phyloP scores from a whole-genome alignment of 2,329 filamentous ascomycete genomes.

The Hypoxylon sp. region DNA sequence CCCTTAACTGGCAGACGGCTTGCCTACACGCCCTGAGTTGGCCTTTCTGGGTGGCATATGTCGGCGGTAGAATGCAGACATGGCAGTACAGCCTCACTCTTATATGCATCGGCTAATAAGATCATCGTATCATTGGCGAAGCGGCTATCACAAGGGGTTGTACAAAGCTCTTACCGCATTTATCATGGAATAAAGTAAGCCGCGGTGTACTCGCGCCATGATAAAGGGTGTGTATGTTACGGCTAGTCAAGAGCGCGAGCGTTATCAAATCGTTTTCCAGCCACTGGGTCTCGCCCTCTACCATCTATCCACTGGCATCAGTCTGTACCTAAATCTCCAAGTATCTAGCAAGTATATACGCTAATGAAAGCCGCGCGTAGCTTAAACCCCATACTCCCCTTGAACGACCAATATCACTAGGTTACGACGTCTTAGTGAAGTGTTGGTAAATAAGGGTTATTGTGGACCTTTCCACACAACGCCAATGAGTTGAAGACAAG shows the following conservation, averaged over 20 bases:
- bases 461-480: not conserved
- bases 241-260: not conserved
- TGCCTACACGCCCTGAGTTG: not conserved
- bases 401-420: not conserved
- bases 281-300: not conserved
- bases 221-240: not conserved
- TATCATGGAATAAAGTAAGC: not conserved
- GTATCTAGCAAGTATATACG: not conserved
- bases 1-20: not conserved
- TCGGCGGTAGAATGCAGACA: not conserved
- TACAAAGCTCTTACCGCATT: not conserved
- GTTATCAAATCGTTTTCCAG: not conserved
- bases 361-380: not conserved
- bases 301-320: not conserved
- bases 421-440: not conserved
- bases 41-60: not conserved
- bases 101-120: not conserved
- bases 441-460: not conserved
- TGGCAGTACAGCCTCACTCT: not conserved
- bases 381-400: not conserved
- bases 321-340: not conserved
- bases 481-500: not conserved
- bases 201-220: not conserved
- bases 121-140: not conserved
- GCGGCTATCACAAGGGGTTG: not conserved